phyloP scores from a whole-genome alignment of 2,329 filamentous ascomycete genomes.

The Beauveria pseudobassiana region DNA sequence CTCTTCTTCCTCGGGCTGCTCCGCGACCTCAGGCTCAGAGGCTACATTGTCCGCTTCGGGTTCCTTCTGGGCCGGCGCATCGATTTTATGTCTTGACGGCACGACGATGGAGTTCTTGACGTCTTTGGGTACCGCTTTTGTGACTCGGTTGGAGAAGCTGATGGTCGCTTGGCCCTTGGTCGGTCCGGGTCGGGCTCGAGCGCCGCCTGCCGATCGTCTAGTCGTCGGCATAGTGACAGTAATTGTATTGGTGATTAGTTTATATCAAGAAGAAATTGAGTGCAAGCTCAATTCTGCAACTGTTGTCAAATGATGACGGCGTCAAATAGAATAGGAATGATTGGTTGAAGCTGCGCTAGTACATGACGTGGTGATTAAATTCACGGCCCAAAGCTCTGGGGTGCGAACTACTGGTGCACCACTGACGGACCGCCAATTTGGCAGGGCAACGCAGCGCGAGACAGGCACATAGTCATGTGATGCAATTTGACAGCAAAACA shows the following conservation, averaged over 20 bases:
- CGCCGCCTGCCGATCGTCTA: constrained; percentile 37
- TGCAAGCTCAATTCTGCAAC: not conserved
- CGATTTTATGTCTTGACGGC: constrained; percentile 28
- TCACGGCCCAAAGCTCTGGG: not conserved
- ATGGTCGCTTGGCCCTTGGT: constrained; percentile 46
- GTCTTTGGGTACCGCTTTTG: constrained; percentile 43
- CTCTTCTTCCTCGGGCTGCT: constrained; percentile 19
- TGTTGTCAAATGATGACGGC: not conserved
- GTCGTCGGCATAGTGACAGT: constrained; percentile 37
- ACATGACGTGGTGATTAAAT: constrained; percentile 9
- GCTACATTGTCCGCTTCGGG: constrained; percentile 18
- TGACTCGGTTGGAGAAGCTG: constrained; percentile 51
- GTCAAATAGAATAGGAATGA: not conserved
- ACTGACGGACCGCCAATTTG: constrained; percentile 26
- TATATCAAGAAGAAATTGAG: not conserved
- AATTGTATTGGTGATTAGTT: not conserved
- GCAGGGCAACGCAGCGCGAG: constrained; percentile 46
- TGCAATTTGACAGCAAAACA: not conserved
- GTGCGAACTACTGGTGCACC: not conserved
- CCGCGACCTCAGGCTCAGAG: constrained; percentile 13
- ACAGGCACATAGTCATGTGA: constrained; percentile 42
- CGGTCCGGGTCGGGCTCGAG: constrained; percentile 27
- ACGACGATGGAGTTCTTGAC: constrained; percentile 36
- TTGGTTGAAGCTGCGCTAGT: not conserved
- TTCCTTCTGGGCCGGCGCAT: constrained; percentile 18